Evolutionary conservation across 306 rosid species (phyloP).

Genomic region (Abrus pulchellus): DNA sequence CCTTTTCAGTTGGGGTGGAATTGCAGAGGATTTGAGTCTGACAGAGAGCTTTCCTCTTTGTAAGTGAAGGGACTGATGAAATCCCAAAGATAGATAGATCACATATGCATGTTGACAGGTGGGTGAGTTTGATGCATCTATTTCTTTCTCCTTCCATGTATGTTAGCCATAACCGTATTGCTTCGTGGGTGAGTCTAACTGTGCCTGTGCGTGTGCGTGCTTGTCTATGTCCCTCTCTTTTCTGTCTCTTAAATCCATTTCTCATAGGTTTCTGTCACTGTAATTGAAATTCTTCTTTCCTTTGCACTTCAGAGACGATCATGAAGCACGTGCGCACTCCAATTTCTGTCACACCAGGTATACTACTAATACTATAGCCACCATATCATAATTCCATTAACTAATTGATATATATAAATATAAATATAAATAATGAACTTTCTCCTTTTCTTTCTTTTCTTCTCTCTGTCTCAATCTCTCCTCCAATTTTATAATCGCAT

Average conservation of each 20-base stretch:
- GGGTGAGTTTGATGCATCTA: slow-evolving; percentile 53
- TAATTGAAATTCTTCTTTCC: slow-evolving; percentile 57
- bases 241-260: slow-evolving; percentile 14
- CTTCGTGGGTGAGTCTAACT: slow-evolving; percentile 44
- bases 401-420: slow-evolving; percentile 14
- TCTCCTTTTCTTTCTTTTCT: slow-evolving; percentile 52
- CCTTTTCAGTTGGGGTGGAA: slow-evolving; percentile 65
- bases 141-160: slow-evolving; percentile 41
- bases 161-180: slow-evolving; percentile 56
- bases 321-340: slow-evolving; percentile 85
- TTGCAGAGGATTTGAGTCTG: slow-evolving; percentile 90
- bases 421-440: slow-evolving; percentile 39
- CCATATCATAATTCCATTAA: slow-evolving; percentile 43
- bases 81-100: slow-evolving; percentile 52
- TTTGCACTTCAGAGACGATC: slow-evolving; percentile 63
- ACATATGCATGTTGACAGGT: slow-evolving; percentile 47
- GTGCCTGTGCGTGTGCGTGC: slow-evolving; percentile 12
- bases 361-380: not conserved
- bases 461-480: slow-evolving; percentile 11
- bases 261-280: slow-evolving; percentile 56
- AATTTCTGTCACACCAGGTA: slow-evolving; percentile 80
- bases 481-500: not conserved
- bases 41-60: slow-evolving; percentile 69
- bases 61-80: slow-evolving; percentile 50
- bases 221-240: slow-evolving; percentile 34